Percentiles rank a stretch among this genome's conserved stretches.
phyloP scores from a whole-genome alignment of 768 basidiomycete species.

The Rhizopogon salebrosus region DNA sequence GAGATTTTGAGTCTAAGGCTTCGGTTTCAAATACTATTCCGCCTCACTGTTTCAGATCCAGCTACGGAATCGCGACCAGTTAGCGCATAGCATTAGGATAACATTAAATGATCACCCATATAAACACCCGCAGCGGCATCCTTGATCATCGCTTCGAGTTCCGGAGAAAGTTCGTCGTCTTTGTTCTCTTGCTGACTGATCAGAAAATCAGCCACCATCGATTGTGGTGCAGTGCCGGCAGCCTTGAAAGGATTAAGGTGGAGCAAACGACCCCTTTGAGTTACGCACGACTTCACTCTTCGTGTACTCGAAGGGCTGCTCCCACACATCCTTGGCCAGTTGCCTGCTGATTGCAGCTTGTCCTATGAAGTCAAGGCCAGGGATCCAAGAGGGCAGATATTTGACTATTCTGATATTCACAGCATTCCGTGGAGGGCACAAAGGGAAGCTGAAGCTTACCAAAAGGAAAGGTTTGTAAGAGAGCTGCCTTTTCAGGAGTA shows the following conservation, averaged over 20 bases:
- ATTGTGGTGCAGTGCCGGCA: not conserved
- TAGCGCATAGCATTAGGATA: not conserved
- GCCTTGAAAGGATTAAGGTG: too few relatives aligned
- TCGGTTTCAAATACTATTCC: not conserved
- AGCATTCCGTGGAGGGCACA: too few relatives aligned
- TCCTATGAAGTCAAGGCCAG: conserved; percentile 9
- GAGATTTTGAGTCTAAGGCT: not conserved
- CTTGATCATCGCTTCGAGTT: not conserved
- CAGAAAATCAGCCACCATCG: too few relatives aligned
- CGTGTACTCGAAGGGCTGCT: conserved; percentile 1
- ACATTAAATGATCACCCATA: not conserved
- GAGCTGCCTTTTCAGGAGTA: not conserved
- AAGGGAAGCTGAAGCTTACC: conserved; percentile 1
- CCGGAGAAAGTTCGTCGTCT: too few relatives aligned
- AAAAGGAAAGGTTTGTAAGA: conserved; percentile 4
- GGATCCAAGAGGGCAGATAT: conserved; percentile 10
- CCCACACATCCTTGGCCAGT: not conserved
- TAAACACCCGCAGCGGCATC: not conserved
- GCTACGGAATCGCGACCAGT: not conserved
- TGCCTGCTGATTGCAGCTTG: not conserved
- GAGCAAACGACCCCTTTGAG: too few relatives aligned
- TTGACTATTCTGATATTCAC: not conserved
- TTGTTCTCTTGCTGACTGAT: too few relatives aligned
- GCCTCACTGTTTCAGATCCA: not conserved
- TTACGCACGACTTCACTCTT: conserved; percentile 2